Percentiles rank a stretch among this genome's conserved stretches.
phyloP scores from a whole-genome alignment of 2,329 filamentous ascomycete genomes.

The Ophiobolus disseminans region DNA sequence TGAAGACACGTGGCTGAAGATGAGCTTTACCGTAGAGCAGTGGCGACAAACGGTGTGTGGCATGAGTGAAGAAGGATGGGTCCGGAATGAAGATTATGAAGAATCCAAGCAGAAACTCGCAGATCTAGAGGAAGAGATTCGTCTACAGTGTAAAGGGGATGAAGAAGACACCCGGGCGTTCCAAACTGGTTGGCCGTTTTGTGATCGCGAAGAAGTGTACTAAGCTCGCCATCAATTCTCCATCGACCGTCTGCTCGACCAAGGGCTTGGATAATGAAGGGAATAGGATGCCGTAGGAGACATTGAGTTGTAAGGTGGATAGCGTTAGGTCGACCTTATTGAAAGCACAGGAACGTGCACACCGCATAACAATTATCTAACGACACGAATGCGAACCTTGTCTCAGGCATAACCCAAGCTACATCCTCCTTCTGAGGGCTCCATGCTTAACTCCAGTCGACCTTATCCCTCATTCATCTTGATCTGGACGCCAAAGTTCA shows the following conservation, averaged over 20 bases:
- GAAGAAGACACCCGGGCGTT: slow-evolving; percentile 16
- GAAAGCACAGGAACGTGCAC: background rate
- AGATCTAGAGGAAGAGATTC: slow-evolving; percentile 16
- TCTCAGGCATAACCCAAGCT: background rate
- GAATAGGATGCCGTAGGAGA: background rate
- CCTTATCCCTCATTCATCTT: background rate
- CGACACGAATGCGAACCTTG: background rate
- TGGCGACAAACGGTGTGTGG: slow-evolving; percentile 19
- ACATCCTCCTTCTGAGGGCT: background rate
- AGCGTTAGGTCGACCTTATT: background rate
- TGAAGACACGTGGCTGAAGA: slow-evolving; percentile 17
- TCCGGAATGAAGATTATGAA: slow-evolving; percentile 22
- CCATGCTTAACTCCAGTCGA: background rate
- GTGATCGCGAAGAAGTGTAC: slow-evolving; percentile 17
- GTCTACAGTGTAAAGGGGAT: slow-evolving; percentile 18
- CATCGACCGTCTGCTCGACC: background rate
- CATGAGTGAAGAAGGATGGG: slow-evolving; percentile 23
- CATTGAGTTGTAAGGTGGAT: background rate
- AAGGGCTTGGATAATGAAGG: background rate
- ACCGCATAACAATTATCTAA: background rate
- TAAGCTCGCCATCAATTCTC: slow-evolving; percentile 8
- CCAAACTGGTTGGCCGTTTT: slow-evolving; percentile 17
- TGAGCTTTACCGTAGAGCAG: no score
- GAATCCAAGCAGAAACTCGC: slow-evolving; percentile 17
- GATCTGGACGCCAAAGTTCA: background rate